phyloP scores from a whole-genome alignment of 768 basidiomycete species.

The Dendrothele bispora region DNA sequence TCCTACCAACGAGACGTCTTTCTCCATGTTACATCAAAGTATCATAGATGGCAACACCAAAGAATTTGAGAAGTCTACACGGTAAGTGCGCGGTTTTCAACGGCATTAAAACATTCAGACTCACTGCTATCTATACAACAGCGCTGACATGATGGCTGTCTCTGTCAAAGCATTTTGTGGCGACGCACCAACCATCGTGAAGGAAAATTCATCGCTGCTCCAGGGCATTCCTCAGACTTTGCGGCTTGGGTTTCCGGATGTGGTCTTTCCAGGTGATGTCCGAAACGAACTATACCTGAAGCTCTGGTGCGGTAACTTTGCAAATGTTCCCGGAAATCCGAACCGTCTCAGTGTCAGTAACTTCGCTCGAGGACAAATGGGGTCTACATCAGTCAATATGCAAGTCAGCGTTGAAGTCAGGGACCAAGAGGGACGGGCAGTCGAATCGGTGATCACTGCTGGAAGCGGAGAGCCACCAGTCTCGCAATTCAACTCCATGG shows the following conservation, averaged over 20 bases:
- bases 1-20: slow-evolving; percentile 79
- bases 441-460: slow-evolving; percentile 75
- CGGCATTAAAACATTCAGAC: slow-evolving; percentile 1
- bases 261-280: slow-evolving; percentile 89
- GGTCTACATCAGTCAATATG: slow-evolving; percentile 62
- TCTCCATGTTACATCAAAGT: slow-evolving; percentile 94
- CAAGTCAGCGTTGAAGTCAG: slow-evolving; percentile 92
- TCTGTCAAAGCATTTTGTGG: slow-evolving; percentile 88
- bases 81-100: slow-evolving; percentile 44
- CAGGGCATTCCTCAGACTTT: slow-evolving; percentile 80
- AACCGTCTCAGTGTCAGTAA: slow-evolving; percentile 58
- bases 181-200: slow-evolving; percentile 68
- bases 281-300: slow-evolving; percentile 97
- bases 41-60: slow-evolving; percentile 78
- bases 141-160: slow-evolving; percentile 85
- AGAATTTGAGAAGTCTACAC: slow-evolving; percentile 80
- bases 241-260: slow-evolving; percentile 93
- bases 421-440: slow-evolving; percentile 61
- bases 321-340: slow-evolving; percentile 45
- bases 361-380: slow-evolving; percentile 59
- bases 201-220: slow-evolving; percentile 82
- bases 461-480: slow-evolving; percentile 85
- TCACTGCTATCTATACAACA: slow-evolving; percentile 25
- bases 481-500: slow-evolving; percentile 85
- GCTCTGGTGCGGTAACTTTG: slow-evolving; percentile 92